These are phyloP conservation scores for Prunus fruticosa DNA, from an alignment of 306 rosid species.

Conservation along the genomic window DNA sequence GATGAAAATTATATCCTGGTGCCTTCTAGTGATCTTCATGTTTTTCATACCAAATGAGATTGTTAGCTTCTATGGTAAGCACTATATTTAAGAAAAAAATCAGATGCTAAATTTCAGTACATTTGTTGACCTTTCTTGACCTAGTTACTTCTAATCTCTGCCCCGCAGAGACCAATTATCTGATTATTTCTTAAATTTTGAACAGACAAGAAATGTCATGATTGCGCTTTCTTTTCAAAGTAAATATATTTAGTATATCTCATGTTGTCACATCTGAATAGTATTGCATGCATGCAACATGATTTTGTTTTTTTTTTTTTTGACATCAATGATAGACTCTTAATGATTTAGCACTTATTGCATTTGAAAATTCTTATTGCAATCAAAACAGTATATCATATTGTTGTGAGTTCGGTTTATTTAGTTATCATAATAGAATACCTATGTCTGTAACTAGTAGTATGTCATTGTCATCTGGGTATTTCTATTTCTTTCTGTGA, in stretches of 20 bases:
- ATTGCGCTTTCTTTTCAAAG: too few species aligned
- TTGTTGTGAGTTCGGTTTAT: not conserved
- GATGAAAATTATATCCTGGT: conserved; percentile 92
- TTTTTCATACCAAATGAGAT: conserved; percentile 89
- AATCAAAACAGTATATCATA: not conserved
- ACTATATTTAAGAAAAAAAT: not conserved
- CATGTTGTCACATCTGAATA: too few species aligned
- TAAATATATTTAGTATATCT: too few species aligned
- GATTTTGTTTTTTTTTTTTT: too few species aligned
- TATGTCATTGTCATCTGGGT: not conserved
- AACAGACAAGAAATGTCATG: not conserved
- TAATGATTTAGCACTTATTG: not conserved
- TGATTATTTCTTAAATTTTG: not conserved
- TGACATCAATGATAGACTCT: too few species aligned
- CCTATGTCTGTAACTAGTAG: not conserved
- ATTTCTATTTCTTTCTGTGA: not conserved
- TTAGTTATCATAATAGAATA: not conserved
- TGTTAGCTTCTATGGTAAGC: conserved; percentile 77
- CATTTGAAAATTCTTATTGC: not conserved
- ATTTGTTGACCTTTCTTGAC: not conserved
- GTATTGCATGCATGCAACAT: too few species aligned
- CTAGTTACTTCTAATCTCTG: not conserved
- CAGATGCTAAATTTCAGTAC: not conserved
- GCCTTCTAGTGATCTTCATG: conserved; percentile 68
- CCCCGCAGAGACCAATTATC: not conserved